These are phyloP conservation scores for Martiniozyma asiatica DNA, from an alignment of 1,139 yeast genomes.

Conservation along the genomic window DNA sequence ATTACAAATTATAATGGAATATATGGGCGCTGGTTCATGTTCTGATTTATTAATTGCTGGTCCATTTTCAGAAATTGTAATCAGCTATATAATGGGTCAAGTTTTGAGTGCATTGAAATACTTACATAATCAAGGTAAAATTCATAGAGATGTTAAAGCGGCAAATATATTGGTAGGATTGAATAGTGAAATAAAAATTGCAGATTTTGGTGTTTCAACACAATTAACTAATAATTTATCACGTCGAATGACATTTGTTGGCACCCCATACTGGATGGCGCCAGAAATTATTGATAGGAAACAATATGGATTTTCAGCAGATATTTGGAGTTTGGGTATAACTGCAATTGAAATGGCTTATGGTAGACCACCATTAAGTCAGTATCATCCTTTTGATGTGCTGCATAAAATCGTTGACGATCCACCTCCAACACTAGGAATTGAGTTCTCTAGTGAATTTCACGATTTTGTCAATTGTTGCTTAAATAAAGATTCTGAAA, in stretches of 20 bases:
- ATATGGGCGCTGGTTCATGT: slow-evolving; percentile 73
- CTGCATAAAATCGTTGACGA: slow-evolving; percentile 44
- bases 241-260: slow-evolving; percentile 81
- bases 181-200: slow-evolving; percentile 73
- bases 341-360: slow-evolving; percentile 75
- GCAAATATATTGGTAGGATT: slow-evolving; percentile 66
- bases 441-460: slow-evolving; percentile 24
- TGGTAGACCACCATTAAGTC: slow-evolving; percentile 75
- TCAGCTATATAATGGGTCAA: slow-evolving; percentile 46
- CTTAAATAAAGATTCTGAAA: slow-evolving; percentile 32
- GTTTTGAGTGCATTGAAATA: slow-evolving; percentile 59
- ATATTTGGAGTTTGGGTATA: slow-evolving; percentile 92
- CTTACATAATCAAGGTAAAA: slow-evolving; percentile 66
- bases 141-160: slow-evolving; percentile 79
- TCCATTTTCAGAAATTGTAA: slow-evolving; percentile 42
- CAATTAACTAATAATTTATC: slow-evolving; percentile 71
- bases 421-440: slow-evolving; percentile 37
- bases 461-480: slow-evolving; percentile 39
- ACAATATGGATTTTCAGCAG: slow-evolving; percentile 82
- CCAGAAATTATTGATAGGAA: slow-evolving; percentile 88
- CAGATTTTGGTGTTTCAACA: slow-evolving; percentile 94
- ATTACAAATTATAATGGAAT: slow-evolving; percentile 83
- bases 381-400: slow-evolving; percentile 72
- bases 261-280: slow-evolving; percentile 99
- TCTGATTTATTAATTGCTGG: slow-evolving; percentile 56